phyloP scores from a whole-genome alignment of 106 monocot genomes.

The Dendrobium huoshanense region DNA sequence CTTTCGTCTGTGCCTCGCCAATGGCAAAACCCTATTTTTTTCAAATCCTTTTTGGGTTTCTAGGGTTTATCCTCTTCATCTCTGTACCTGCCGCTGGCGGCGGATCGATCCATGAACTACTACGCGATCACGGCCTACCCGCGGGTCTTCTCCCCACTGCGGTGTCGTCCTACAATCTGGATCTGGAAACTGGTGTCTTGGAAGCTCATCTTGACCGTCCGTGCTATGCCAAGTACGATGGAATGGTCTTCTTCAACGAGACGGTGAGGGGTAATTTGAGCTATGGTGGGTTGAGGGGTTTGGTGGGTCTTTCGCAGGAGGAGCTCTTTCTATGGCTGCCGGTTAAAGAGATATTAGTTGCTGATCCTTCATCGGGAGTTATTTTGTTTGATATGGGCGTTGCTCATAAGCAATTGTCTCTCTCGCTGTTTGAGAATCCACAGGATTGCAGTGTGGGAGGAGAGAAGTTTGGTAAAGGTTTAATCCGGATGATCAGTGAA shows the following conservation, averaged over 20 bases:
- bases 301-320: conserved; percentile 51
- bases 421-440: conserved; percentile 47
- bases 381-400: conserved; percentile 55
- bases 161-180: conserved; percentile 30
- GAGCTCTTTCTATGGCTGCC: conserved; percentile 72
- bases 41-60: not conserved
- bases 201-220: conserved; percentile 33
- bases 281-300: conserved; percentile 45
- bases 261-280: conserved; percentile 43
- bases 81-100: not conserved
- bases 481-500: not conserved
- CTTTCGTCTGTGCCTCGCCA: not conserved
- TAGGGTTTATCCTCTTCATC: not conserved
- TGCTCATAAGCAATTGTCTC: conserved; percentile 49
- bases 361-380: conserved; percentile 40
- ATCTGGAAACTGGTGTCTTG: conserved; percentile 28
- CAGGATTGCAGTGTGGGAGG: conserved; percentile 24
- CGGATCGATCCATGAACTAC: conserved; percentile 40
- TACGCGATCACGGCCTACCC: conserved; percentile 42
- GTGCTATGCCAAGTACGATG: conserved; percentile 41
- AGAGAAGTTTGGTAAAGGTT: not conserved
- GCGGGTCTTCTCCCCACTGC: conserved; percentile 44
- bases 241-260: conserved; percentile 45
- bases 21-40: not conserved
- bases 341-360: conserved; percentile 41